Percentiles rank a stretch among this genome's conserved stretches.
These are phyloP conservation scores for Whalleya microplaca DNA, from an alignment of 2,329 filamentous ascomycete species.

Conservation along the genomic window DNA sequence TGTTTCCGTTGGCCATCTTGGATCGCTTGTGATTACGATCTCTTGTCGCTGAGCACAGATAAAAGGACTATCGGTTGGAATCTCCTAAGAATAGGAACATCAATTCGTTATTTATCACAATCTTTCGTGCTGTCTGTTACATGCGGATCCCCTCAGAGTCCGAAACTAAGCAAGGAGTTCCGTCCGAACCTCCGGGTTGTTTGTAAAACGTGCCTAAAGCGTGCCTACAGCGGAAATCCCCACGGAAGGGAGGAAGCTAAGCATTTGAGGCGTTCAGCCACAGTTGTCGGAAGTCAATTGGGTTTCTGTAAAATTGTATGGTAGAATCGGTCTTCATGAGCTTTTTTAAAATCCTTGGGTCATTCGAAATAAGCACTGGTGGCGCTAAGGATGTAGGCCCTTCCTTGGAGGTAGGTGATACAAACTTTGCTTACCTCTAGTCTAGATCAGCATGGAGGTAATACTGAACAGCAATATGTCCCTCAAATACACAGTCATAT, in stretches of 20 bases:
- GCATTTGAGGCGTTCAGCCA: not conserved
- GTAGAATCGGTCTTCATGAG: too few species aligned
- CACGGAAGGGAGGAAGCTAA: not conserved
- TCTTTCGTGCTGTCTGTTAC: not conserved
- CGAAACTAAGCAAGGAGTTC: not conserved
- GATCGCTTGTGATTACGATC: not conserved
- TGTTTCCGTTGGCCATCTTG: conserved; percentile 25
- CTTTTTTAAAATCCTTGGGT: too few species aligned
- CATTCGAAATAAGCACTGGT: too few species aligned
- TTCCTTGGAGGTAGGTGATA: too few species aligned
- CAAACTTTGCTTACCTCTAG: too few species aligned
- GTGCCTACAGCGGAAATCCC: not conserved
- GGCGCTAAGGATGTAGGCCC: too few species aligned
- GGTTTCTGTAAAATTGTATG: too few species aligned
- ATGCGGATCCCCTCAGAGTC: not conserved
- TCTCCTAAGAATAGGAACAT: not conserved
- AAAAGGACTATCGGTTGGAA: not conserved
- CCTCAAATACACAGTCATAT: too few species aligned
- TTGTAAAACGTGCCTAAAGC: not conserved
- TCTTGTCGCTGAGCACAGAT: not conserved
- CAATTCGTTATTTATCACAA: not conserved
- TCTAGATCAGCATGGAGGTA: too few species aligned
- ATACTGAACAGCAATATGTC: too few species aligned
- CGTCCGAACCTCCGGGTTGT: not conserved
- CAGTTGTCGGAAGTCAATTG: not conserved